A percentile compares a stretch with the other conserved stretches of the same genome.
phyloP scores from a whole-genome alignment of 352 stramenopile genomes.

The Phytophthora cactorum region DNA sequence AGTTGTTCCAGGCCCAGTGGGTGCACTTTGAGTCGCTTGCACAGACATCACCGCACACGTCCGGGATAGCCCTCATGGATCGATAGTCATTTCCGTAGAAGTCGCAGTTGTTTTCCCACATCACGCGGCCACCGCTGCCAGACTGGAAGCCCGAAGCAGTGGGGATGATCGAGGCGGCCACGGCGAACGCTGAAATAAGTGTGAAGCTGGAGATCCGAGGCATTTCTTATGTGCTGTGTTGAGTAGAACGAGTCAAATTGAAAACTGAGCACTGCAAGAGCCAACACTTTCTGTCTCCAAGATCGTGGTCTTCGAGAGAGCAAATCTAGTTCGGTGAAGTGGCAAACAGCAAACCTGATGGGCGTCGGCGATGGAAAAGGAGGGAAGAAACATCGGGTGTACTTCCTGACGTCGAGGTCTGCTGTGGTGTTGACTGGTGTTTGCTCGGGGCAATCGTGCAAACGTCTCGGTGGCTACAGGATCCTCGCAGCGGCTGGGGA shows the following conservation, averaged over 20 bases:
- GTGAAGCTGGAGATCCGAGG: constrained; percentile 8
- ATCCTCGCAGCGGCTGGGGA: constrained; percentile 7
- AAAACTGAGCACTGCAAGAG: constrained; percentile 9
- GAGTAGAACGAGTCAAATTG: constrained; percentile 13
- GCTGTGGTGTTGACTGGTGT: constrained; percentile 2
- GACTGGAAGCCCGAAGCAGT: constrained; percentile 19
- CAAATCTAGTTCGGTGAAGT: constrained; percentile 8
- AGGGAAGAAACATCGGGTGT: constrained; percentile 15
- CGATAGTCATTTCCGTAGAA: constrained; percentile 41
- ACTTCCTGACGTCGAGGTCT: constrained; percentile 14
- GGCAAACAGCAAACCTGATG: constrained; percentile 20
- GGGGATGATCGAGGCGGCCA: constrained; percentile 14
- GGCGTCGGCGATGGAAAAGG: constrained; percentile 7
- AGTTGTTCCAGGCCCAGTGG: constrained; percentile 50
- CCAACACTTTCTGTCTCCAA: constrained; percentile 1
- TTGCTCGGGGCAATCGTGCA: constrained; percentile 1
- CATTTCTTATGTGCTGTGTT: constrained; percentile 18
- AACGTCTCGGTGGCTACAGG: constrained; percentile 22
- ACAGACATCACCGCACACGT: constrained; percentile 45
- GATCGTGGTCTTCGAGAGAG: background rate
- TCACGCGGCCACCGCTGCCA: constrained; percentile 34
- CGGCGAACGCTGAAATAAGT: constrained; percentile 13
- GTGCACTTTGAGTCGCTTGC: constrained; percentile 37
- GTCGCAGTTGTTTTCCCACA: constrained; percentile 52
- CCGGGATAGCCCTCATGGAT: constrained; percentile 30